Evolutionary conservation across 371 early-diverging fungal species (phyloP), one percentile per base, ranked within the genome.

Genomic region (Mucor plumbeus): DNA sequence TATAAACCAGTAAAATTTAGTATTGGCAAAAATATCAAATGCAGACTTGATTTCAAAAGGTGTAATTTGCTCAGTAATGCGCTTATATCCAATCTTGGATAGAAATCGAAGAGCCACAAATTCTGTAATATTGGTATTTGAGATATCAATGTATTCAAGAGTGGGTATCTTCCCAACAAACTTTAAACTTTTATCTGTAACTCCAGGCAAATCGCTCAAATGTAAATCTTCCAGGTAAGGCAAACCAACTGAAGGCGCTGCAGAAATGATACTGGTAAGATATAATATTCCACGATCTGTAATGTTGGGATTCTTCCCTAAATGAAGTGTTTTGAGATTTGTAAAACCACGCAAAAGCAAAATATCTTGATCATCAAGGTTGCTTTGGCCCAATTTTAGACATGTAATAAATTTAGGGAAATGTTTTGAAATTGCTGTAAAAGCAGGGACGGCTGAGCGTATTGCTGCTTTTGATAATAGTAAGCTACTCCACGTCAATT

Each of bases 131-230:
- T 33, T 39, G 7, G 72, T 72, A 13, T 44, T 14, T 13, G 72
- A 47, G 7, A 72, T 33, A 36, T 60, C 61, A 11, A 72, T 8
- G 10, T 35, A 60, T 11, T 11, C 7, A 21, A 72, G 41, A 10
- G 59, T 15, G 13, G 47, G 26, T 31, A 72, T 50, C 26, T 61
- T 47, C 1, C 57, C 64, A 31, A 72, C 31, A 14, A 62, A 62
- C 26, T 64, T 72, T 34, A 72, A 31, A 17, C 58, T 44, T 21
- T 65, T 64, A 36, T 72, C 72, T 10, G 72, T 72, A 2, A 72
- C 44, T 1, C 31, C 41, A 10, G 40, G 58, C 17, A 64, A 43
- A 21, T 57, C 35, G 11, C 41, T 26, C 34, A 72, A n/a, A 55
- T 61, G 39, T 14, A 72, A 34, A 7, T 63, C 61, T 62, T 65